Base-by-base conservation (phyloP, 2,329 filamentous ascomycete genomes). In the Penicillium thymicola region DNA sequence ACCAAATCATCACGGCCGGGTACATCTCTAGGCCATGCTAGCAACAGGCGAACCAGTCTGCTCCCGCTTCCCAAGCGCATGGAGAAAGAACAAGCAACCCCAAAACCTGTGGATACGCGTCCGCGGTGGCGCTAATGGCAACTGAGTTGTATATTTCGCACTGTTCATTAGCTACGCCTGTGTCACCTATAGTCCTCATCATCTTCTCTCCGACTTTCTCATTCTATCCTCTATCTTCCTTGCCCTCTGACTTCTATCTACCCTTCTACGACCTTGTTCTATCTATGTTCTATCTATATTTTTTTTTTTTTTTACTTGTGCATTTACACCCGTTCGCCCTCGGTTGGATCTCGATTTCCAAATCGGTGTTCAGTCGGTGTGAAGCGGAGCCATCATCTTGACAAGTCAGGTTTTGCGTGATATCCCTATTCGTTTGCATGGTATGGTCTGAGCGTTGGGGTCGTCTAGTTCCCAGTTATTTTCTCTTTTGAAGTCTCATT, bases 1-100 rank as follows among this genome's bases (percentile, higher is more conserved):
- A 73, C 61, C 30, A 73, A 69, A 53, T 55, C 67, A 4, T 47
- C 59, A 11, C 70, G 75, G 16, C 75, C 76, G 1, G 75, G 70
- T 1, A 76, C 75, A 2, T 62, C 75, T 2, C 63, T 77, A 11
- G 75, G 75, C 1, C 74, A 76, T 62, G 72, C 72, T 2, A 67
- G 62, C 11, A 70, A 64, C 47, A 70, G 73, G 14, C 70, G 76
- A 13, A 65, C 67, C 32, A 78, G 76, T 62, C 63, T 78, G 54
- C 67, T 78, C 37, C 76, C 76, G 23, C 53, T 76, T 44, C 71
- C 73, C 2, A 74, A 69, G 51, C 64, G 63, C n/a, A 59, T 54
- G 13, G 67, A 72, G 21, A 69, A 72, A 13, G 70, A 67, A 55
- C 58, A 65, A 6, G 43, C 67, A 14, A 59, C 57, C 52, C 42